Evolutionary conservation across 345 rosid species (phyloP).

Genomic region (Eucalyptus leucophloia): DNA sequence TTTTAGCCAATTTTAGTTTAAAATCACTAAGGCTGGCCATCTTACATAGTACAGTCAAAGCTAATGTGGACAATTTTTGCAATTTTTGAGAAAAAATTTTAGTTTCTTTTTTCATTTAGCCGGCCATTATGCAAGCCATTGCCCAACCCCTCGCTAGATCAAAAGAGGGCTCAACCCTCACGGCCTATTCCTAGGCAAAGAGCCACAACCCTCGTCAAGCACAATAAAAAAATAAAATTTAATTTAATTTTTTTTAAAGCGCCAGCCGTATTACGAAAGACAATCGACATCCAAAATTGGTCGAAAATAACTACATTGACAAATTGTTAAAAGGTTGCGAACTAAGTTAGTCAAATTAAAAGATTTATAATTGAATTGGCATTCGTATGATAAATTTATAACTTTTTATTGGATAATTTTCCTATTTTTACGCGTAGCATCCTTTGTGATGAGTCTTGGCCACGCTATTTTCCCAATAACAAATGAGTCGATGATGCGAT

Average conservation of each 20-base stretch:
- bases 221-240: no score
- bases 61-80: no score
- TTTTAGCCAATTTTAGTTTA: fast-evolving
- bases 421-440: neutral
- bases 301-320: neutral
- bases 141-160: neutral
- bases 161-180: neutral
- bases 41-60: fast-evolving
- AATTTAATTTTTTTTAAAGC: no score
- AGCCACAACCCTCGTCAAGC: fast-evolving
- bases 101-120: no score
- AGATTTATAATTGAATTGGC: fast-evolving
- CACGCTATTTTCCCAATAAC: neutral
- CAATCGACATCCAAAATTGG: no score
- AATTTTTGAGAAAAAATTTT: no score
- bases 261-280: fast-evolving
- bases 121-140: fast-evolving
- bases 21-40: fast-evolving
- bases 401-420: no score
- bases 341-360: no score
- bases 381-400: no score
- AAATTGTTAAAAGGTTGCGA: fast-evolving
- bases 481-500: neutral
- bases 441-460: neutral
- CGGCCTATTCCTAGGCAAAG: neutral